Conservation (phyloP, 1,139 yeast genomes). For the Saccharomyces hybrid region DNA sequence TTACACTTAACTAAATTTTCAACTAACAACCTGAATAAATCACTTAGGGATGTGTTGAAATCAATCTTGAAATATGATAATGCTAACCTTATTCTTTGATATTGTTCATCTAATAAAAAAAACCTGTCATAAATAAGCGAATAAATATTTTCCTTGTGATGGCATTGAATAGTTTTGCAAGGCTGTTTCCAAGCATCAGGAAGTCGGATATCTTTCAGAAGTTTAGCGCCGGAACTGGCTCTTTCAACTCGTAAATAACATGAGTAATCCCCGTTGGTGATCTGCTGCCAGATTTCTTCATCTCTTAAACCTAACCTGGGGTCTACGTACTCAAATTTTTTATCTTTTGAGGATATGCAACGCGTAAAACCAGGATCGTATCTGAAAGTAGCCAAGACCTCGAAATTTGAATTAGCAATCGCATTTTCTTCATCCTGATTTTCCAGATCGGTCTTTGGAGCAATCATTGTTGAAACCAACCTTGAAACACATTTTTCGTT, state of each 20-base stretch:
- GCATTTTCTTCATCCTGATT: not conserved
- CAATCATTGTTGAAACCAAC: not conserved
- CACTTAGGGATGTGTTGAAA: slow-evolving; percentile 38
- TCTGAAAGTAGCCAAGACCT: slow-evolving; percentile 59
- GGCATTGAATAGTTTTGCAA: slow-evolving; percentile 3
- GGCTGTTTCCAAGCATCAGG: not conserved
- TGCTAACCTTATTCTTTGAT: slow-evolving; percentile 49
- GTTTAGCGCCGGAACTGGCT: not conserved
- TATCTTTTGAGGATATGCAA: slow-evolving; percentile 1
- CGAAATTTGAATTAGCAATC: slow-evolving; percentile 35
- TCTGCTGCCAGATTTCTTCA: not conserved
- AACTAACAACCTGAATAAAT: slow-evolving; percentile 41
- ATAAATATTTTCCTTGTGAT: slow-evolving; percentile 8
- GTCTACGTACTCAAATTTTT: not conserved
- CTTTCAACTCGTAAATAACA: not conserved
- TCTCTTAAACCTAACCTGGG: not conserved
- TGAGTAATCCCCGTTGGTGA: not conserved
- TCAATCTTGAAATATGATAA: slow-evolving; percentile 48
- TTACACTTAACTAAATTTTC: slow-evolving; percentile 10
- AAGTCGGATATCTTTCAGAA: slow-evolving; percentile 19
- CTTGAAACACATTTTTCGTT: not conserved
- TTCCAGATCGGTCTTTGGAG: not conserved
- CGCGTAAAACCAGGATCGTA: slow-evolving; percentile 52
- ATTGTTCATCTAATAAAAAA: slow-evolving; percentile 60
- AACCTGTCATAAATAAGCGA: slow-evolving; percentile 35